Base-by-base conservation (phyloP, 2,329 filamentous ascomycete species). In the Trichoderma sp. region DNA sequence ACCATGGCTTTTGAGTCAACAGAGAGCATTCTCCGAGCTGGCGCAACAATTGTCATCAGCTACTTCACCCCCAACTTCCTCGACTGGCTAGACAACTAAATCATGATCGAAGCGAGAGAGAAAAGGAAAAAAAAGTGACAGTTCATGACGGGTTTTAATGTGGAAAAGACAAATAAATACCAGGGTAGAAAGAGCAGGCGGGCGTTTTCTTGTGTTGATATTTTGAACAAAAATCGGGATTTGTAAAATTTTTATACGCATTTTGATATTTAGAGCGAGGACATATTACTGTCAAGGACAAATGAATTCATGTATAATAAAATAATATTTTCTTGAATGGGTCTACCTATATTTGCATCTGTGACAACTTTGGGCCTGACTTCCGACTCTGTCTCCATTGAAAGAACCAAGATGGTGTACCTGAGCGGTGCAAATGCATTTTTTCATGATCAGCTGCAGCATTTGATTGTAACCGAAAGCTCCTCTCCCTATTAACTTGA, bases 1-100 rank as follows among this genome's bases (percentile, higher is more conserved):
- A 85, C 90, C 4, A 97, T 97, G 92, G 96, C 93, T 0, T 94
- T 97, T 75, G 96, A 99, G 83, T 91, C 92, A 70, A 96, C 93
- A 0, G 93, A 98, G 80, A 93, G 94, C 29, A 98, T 99, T 72
- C 82, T 99, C 70, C 87, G 96, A 74, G 96, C 96, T 10, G 96
- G 96, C 55, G 96, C 96, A 7, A 95, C 91, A 0, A 98, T 99
- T 76, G 87, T 99, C 55, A 88, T 98, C 75, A 96, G 89, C 80
- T 99, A 99, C 81, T 98, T 98, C 76, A 94, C 92, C 0, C 96
- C 96, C 0, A 92, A 91, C 73, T 90, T 91, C 77, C 81, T 91
- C 31, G 88, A 91, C 77, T 91, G 88, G 88, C 81, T 91, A 69
- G 85, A 87, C 71, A 84, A 83, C 71, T 88, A 80, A n/a, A 66